These are phyloP conservation scores for Alloteropsis semialata DNA, from an alignment of 176 grass and related monocot genomes.

Conservation along the genomic window DNA sequence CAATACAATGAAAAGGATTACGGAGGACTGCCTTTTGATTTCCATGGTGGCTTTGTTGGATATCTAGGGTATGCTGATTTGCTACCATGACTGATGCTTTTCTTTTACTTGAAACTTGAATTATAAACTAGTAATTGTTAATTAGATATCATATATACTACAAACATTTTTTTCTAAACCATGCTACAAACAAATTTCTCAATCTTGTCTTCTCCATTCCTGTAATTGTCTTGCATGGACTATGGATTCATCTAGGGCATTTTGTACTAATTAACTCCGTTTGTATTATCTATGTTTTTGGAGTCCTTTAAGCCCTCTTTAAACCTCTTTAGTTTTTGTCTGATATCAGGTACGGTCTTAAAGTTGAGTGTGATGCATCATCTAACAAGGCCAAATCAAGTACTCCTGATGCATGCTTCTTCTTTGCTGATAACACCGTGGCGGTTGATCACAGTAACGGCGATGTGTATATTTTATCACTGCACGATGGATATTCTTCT, in stretches of 20 bases:
- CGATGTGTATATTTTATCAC: constrained; percentile 77
- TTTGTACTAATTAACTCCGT: background rate
- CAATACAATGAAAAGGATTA: constrained; percentile 73
- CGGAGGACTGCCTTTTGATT: constrained; percentile 89
- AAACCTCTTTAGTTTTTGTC: background rate
- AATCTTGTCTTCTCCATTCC: background rate
- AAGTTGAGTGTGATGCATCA: constrained; percentile 91
- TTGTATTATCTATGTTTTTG: background rate
- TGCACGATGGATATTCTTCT: constrained; percentile 49
- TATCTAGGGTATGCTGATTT: constrained; percentile 76
- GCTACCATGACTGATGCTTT: background rate
- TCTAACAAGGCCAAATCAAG: constrained; percentile 74
- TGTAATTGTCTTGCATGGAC: background rate
- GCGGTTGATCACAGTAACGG: constrained; percentile 75
- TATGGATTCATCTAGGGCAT: background rate
- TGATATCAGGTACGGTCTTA: constrained; percentile 78
- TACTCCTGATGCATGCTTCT: constrained; percentile 92
- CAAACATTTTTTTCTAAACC: background rate
- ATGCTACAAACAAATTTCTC: background rate
- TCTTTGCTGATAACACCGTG: constrained; percentile 83
- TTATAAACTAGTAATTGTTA: background rate
- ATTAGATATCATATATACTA: background rate
- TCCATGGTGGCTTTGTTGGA: constrained; percentile 90
- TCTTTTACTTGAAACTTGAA: background rate
- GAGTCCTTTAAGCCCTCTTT: background rate